Evolutionary conservation across 1,139 yeast genomes (phyloP), one percentile per base, ranked within the genome.

Genomic region (Nakaseomyces uthaithaninus): DNA sequence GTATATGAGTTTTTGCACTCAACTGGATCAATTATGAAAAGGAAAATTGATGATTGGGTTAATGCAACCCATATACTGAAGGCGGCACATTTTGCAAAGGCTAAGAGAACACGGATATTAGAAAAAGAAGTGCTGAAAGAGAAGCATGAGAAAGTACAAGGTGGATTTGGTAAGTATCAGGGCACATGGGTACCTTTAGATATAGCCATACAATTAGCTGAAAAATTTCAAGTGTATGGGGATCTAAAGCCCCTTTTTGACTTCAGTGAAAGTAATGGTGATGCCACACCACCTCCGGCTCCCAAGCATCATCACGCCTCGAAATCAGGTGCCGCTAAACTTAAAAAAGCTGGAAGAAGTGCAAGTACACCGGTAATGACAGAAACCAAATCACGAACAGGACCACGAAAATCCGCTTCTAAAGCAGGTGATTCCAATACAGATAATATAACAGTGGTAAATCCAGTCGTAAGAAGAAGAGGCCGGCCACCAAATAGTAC

Each of bases 1-100:
- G 97, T 89, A 33, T 84, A 81, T 57, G 98, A 91, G 67, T 80
- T 84, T 53, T 70, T 78, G 27, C 78, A 81, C 53, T 77, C 82
- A 42, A 81, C 83, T 40, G 83, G 87, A 22, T 89, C 96, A 8
- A 86, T 91, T 18, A 91, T 91, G 98, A 77, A 96, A 60, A 70
- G 97, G 45, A 80, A 85, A 50, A 69, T 72, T 33, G 97, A 91
- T 60, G 87, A 86, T 44, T 87, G 96, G 94, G 94, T 89, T 41
- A 91, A 91, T 65, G 97, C 97, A n/a, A 91, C 98, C 18, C 97
- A 91, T 64, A 87, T 91, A 37, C 70, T 91, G 45, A 89, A 91
- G 60, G 89, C 93, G 38, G 95, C 97, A 40, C 83, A 86, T 56
- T 87, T 89, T 59, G 95, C 95, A 47, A 89, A 89, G 62, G 95